These are phyloP conservation scores for Clarireedia paspali DNA, from an alignment of 2,329 filamentous ascomycete genomes.

Conservation along the genomic window DNA sequence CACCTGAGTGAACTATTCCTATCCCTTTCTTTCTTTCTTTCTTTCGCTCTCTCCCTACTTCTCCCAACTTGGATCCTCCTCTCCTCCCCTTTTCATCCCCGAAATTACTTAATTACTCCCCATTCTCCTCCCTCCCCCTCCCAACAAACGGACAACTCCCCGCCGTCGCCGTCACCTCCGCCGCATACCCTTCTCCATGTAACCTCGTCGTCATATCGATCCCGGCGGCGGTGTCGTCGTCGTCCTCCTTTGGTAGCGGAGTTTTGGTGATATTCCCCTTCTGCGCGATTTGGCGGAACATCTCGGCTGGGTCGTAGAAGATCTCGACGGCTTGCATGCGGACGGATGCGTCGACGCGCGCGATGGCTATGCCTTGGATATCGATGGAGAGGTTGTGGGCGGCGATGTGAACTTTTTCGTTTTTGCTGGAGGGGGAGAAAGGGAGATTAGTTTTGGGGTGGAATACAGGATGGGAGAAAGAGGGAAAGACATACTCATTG, in stretches of 20 bases:
- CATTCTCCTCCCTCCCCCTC: not conserved
- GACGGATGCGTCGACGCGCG: constrained; percentile 52
- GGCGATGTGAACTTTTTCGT: constrained; percentile 54
- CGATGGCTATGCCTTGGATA: constrained; percentile 56
- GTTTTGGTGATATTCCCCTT: constrained; percentile 28
- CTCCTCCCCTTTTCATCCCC: not conserved
- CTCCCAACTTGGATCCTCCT: not conserved
- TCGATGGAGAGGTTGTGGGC: constrained; percentile 54
- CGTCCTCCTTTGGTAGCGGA: not conserved
- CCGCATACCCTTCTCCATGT: constrained; percentile 11
- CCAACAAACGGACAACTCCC: constrained; percentile 4
- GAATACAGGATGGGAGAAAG: not conserved
- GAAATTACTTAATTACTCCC: not conserved
- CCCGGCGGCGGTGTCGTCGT: not conserved
- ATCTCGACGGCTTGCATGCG: constrained; percentile 52
- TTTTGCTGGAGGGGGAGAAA: constrained; percentile 38
- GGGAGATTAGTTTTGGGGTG: constrained; percentile 4
- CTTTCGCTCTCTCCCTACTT: not conserved
- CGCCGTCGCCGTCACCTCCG: not conserved
- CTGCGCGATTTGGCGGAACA: constrained; percentile 58
- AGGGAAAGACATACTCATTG: constrained; percentile 23
- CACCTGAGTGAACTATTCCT: too few species aligned
- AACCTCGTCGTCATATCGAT: constrained; percentile 15
- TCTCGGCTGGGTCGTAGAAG: constrained; percentile 58
- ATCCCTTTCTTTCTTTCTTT: not conserved